These are phyloP conservation scores for Zygnema circumcarinatum DNA, from an alignment of 139 green algal species.

Conservation along the genomic window DNA sequence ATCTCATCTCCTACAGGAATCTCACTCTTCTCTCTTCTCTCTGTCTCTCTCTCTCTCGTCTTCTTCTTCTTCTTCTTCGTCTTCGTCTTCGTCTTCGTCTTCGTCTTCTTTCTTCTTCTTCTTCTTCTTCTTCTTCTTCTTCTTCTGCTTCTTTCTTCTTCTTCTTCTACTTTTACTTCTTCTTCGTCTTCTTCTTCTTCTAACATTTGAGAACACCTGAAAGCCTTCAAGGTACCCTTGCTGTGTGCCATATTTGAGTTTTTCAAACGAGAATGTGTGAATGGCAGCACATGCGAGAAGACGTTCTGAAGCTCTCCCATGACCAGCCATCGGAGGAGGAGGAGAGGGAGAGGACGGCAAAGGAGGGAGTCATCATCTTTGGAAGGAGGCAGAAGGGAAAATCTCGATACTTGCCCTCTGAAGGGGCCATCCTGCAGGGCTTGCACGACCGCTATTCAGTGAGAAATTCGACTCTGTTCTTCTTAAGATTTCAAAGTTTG, in stretches of 20 bases:
- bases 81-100: background rate
- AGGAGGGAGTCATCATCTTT: no score
- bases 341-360: no score
- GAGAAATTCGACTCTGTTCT: no score
- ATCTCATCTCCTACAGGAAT: no score
- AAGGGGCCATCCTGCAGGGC: no score
- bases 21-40: background rate
- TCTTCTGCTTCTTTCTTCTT: background rate
- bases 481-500: no score
- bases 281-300: background rate
- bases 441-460: no score
- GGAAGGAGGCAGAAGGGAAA: no score
- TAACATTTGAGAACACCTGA: background rate
- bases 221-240: background rate
- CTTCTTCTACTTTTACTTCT: background rate
- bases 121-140: background rate
- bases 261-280: background rate
- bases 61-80: background rate
- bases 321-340: no score
- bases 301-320: no score
- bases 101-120: background rate
- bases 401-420: no score
- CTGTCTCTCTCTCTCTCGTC: background rate
- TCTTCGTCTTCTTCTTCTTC: background rate
- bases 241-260: background rate